Percentiles rank a stretch among this genome's conserved stretches.
Evolutionary conservation across 768 basidiomycete species (phyloP).

Genomic region (Pleurotus salmoneostramineus): DNA sequence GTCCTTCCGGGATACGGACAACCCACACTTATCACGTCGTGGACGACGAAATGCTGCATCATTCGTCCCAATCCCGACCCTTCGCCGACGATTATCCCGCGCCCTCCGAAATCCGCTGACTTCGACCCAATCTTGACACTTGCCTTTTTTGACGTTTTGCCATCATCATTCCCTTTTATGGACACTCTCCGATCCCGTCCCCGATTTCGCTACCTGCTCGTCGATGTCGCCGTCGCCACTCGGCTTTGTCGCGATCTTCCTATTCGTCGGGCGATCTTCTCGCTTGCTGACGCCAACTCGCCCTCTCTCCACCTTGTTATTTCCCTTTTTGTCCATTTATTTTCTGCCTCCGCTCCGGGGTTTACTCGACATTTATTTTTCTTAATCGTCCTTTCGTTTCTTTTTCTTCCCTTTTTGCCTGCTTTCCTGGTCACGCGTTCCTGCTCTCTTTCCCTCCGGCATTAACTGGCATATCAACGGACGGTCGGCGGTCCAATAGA

Average conservation of each 20-base stretch:
- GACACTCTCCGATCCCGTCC: slow-evolving; percentile 1
- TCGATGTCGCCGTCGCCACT: slow-evolving; percentile 10
- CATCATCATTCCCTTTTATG: slow-evolving; percentile 3
- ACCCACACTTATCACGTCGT: neutral
- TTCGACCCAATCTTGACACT: neutral
- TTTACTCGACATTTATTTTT: slow-evolving; percentile 14
- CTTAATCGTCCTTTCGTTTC: slow-evolving; percentile 19
- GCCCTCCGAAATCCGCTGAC: neutral
- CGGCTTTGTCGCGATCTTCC: slow-evolving; percentile 6
- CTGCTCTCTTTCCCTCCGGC: neutral
- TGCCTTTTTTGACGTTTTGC: neutral
- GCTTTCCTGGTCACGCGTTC: neutral
- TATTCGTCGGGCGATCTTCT: slow-evolving; percentile 32
- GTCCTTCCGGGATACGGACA: neutral
- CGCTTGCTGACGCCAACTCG: slow-evolving; percentile 18
- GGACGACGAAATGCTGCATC: neutral
- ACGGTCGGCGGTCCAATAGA: slow-evolving; percentile 41
- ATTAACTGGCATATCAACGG: slow-evolving; percentile 1
- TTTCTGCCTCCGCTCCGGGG: neutral
- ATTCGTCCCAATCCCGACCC: slow-evolving; percentile 2
- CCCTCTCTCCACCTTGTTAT: slow-evolving; percentile 14
- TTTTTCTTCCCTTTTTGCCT: neutral
- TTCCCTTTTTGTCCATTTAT: slow-evolving; percentile 17
- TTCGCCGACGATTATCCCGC: slow-evolving; percentile 10
- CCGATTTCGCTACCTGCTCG: neutral